Base-by-base conservation (phyloP, 116 monocot genomes). In the Cymodocea nodosa region DNA sequence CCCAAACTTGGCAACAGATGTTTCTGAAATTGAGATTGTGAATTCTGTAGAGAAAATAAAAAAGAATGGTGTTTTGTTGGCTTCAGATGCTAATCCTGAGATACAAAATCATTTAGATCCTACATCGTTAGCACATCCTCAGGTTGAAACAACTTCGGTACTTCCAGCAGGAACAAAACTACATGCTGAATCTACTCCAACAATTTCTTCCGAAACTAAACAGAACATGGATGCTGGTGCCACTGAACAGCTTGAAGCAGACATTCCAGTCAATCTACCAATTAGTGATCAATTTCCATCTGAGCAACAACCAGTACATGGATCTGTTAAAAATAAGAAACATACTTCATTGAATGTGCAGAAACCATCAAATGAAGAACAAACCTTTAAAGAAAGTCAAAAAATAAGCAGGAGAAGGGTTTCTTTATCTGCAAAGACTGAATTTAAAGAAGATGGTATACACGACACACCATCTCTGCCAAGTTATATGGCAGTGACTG, bases 401-500 rank as follows among this genome's bases (percentile, higher is more conserved):
- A 89, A 81, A 56, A 66, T 22, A 3, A 78, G 51, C 57, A 89
- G 82, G 56, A 82, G 84, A 63, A 84, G 87, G 74, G 68, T 83
- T 73, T 95, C 95, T 34, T 87, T 95, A 70, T 69, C 90, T 30
- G 75, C 64, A 16, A 85, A 76, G 68, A 58, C 80, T 24, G 89
- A 87, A 59, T 71, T 80, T 64, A 35, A 54, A 4, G 90, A 94
- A 40, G 77, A 84, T 20, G 79, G 77, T 53, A 13, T 67, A 50
- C 80, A 77, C 52, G 80, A 78, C 37, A 67, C 70, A 53, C 87
- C 77, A 19, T 68, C 56, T 0, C 14, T 84, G 60, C 94, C 94
- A 4, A 89, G 89, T 68, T 94, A 89, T 62, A 94, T 94, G 94
- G 80, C 80, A 56, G 56, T 82, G 50, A 94, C 94, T 52, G 73